These are phyloP conservation scores for Chaetomium fimeti DNA, from an alignment of 495 filamentous ascomycete species.

Conservation along the genomic window DNA sequence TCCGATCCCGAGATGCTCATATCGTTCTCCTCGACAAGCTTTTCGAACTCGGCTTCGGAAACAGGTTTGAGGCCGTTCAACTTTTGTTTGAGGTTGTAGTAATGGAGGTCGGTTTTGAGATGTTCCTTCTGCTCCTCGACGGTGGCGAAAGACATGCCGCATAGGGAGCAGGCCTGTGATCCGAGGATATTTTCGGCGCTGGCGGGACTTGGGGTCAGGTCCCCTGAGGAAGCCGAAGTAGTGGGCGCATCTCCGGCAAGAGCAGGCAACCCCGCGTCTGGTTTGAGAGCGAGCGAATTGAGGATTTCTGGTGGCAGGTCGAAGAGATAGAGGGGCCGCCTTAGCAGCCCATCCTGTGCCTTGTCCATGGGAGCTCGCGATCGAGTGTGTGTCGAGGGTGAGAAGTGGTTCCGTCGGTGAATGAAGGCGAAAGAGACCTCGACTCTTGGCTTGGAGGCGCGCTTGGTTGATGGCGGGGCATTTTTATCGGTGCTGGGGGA, in stretches of 20 bases:
- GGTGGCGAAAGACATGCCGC: conserved; percentile 63
- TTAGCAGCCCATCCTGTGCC: conserved; percentile 40
- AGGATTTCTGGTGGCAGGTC: conserved; percentile 80
- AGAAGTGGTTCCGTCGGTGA: background rate
- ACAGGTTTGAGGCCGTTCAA: conserved; percentile 66
- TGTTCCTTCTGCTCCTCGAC: conserved; percentile 83
- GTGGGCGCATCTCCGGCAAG: conserved; percentile 27
- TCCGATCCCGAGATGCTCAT: conserved; percentile 89
- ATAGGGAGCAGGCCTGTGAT: conserved; percentile 79
- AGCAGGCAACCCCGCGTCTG: conserved; percentile 37
- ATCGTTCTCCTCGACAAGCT: conserved; percentile 75
- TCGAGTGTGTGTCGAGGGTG: background rate
- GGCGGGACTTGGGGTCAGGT: conserved; percentile 38
- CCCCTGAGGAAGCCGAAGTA: conserved; percentile 24
- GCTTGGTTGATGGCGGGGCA: conserved; percentile 22
- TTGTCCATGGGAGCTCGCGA: conserved; percentile 29
- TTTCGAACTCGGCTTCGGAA: conserved; percentile 76
- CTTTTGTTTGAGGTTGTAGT: conserved; percentile 92
- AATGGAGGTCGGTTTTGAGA: conserved; percentile 86
- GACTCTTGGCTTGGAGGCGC: background rate
- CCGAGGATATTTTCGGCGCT: conserved; percentile 47
- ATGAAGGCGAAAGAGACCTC: background rate
- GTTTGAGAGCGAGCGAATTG: conserved; percentile 61
- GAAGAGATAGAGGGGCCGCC: conserved; percentile 63
- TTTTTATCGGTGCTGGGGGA: conserved; percentile 16